Base-by-base conservation (phyloP, 2,329 filamentous ascomycete species). In the Didymella arachidicola region DNA sequence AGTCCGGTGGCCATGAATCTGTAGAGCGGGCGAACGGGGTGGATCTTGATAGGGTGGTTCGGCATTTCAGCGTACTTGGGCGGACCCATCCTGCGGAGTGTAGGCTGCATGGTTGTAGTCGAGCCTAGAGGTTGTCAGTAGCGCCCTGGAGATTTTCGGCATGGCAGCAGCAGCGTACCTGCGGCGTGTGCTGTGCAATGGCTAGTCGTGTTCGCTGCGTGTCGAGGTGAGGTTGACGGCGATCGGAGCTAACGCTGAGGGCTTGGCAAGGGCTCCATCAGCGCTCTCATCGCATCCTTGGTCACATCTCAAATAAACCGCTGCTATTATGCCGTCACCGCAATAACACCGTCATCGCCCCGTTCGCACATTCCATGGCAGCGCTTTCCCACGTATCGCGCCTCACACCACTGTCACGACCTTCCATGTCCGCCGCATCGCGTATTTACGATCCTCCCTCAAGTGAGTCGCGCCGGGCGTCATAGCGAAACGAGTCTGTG, bases 1-100 rank as follows among this genome's bases (percentile, higher is more conserved):
- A 99, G 84, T 62, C 89, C 91, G 43, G 92, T 97, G 45, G 91
- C 94, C 58, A 89, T 86, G 79, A 94, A 90, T 76, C 92, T 87
- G 83, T 98, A 97, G 66, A 97, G 74, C 44, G 87, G 87, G 62
- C 86, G 83, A 47, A 80, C 84, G 32, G 84, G 85, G 74, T 85
- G 87, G 73, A 89, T 78, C 73, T 83, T 80, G 69, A 85, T 78
- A 55, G 83, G 83, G 75, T 85, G 84, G 60, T 70, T 77, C 65
- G 77, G 78, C 65, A 64, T 64, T 39, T 67, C 66, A 52, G 74
- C 71, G 68, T 75, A 79, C 69, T 73, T 75, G 73, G 70, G 75
- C 65, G 71, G 73, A 47, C 74, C 75, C 75, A 77, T 77, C 45
- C 62, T 66, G 59, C 59, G 60, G 54, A 57, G 58, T 61, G 68